These are phyloP conservation scores for Rhododendron ferrugineum DNA, from an alignment of 148 eudicot species.

Conservation along the genomic window DNA sequence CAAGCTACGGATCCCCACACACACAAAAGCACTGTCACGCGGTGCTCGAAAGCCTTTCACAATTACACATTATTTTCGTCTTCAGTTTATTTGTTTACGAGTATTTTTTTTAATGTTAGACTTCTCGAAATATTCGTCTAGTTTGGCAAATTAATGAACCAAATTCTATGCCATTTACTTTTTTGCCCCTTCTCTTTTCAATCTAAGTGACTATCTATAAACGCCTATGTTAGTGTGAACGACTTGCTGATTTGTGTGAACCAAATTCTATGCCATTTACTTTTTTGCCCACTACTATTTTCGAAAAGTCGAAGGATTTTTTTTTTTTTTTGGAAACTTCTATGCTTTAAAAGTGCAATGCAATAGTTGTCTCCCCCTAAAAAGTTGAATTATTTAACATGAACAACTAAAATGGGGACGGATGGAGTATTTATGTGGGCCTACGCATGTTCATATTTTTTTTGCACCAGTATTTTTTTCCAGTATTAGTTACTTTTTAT, in stretches of 20 bases:
- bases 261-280: too few relatives aligned
- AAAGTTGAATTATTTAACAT: too few relatives aligned
- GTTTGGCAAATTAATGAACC: background rate
- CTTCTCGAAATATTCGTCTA: background rate
- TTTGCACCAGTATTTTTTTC: too few relatives aligned
- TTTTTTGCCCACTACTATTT: too few relatives aligned
- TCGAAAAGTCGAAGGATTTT: too few relatives aligned
- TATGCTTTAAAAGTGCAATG: background rate
- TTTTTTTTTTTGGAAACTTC: too few relatives aligned
- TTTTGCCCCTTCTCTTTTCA: background rate
- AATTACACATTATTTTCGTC: background rate
- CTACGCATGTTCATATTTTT: too few relatives aligned
- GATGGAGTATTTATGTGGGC: background rate
- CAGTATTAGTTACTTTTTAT: too few relatives aligned
- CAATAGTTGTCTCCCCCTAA: too few relatives aligned
- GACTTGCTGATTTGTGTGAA: too few relatives aligned
- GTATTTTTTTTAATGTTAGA: background rate
- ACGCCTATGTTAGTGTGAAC: too few relatives aligned
- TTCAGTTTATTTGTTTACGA: background rate
- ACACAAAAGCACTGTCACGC: background rate
- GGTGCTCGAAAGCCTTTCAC: background rate
- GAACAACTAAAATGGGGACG: too few relatives aligned
- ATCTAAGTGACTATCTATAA: background rate
- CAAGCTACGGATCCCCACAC: background rate
- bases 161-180: background rate